A percentile compares a stretch with the other conserved stretches of the same genome.
Conservation (phyloP, 768 basidiomycete species). For the Mycena venus region DNA sequence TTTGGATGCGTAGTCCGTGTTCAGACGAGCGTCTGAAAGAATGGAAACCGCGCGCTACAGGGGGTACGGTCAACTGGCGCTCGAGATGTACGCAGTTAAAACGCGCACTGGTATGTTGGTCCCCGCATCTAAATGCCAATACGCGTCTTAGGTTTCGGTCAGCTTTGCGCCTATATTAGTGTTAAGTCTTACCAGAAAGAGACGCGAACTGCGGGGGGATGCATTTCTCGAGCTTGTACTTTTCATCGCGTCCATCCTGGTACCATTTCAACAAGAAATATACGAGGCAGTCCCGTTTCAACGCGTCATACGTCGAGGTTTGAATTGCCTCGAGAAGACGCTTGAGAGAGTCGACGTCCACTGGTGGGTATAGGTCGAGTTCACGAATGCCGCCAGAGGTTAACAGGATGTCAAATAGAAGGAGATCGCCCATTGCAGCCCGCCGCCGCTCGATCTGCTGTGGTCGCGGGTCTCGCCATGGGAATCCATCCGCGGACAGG, state of each 20-base stretch:
- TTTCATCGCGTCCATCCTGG: conserved; percentile 69
- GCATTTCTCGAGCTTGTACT: conserved; percentile 64
- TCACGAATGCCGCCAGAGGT: conserved; percentile 70
- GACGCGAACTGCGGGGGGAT: conserved; percentile 83
- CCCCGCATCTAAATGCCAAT: conserved; percentile 85
- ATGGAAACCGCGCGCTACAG: conserved; percentile 76
- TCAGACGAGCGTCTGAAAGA: conserved; percentile 81
- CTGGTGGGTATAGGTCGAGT: conserved; percentile 80
- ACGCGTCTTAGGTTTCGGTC: conserved; percentile 64
- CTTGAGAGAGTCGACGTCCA: conserved; percentile 64
- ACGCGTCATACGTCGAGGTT: conserved; percentile 72
- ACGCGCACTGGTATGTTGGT: conserved; percentile 71
- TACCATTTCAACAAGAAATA: conserved; percentile 89
- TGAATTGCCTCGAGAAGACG: conserved; percentile 73
- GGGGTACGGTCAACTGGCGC: not conserved
- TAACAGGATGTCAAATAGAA: conserved; percentile 84
- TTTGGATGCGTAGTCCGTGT: conserved; percentile 84
- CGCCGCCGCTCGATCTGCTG: conserved; percentile 76
- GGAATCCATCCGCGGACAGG: conserved; percentile 62
- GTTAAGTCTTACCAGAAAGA: conserved; percentile 54
- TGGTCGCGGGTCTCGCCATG: conserved; percentile 68
- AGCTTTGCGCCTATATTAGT: not conserved
- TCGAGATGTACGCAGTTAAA: not conserved
- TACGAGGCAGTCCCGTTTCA: conserved; percentile 86
- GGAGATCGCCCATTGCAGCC: conserved; percentile 68